These are phyloP conservation scores for Cocos nucifera DNA, from an alignment of 176 grass and related monocot genomes.

Conservation along the genomic window DNA sequence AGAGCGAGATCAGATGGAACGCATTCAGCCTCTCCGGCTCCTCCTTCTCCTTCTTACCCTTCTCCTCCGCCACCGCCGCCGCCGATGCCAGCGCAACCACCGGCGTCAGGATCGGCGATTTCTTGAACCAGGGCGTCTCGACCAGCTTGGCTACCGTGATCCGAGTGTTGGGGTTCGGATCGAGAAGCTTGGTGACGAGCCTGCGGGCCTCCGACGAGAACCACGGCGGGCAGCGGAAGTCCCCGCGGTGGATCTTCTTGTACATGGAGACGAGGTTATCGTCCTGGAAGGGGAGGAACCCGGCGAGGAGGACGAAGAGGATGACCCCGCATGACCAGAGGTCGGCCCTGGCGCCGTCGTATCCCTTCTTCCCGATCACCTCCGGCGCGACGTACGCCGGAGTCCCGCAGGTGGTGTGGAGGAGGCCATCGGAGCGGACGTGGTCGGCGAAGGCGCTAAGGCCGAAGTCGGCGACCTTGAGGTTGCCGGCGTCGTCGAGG, in stretches of 20 bases:
- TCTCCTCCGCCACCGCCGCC: neutral
- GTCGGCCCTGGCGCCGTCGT: constrained; percentile 47
- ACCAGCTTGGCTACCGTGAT: constrained; percentile 23
- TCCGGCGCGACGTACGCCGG: constrained; percentile 41
- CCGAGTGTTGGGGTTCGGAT: constrained; percentile 31
- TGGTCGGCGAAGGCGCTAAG: constrained; percentile 33
- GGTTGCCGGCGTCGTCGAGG: constrained; percentile 36
- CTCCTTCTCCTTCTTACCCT: neutral
- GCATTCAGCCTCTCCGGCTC: constrained; percentile 36
- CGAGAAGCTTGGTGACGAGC: constrained; percentile 28
- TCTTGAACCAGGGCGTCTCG: constrained; percentile 32
- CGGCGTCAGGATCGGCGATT: neutral
- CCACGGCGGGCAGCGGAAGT: constrained; percentile 31
- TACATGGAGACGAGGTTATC: constrained; percentile 46
- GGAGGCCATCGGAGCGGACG: constrained; percentile 29
- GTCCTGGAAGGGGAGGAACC: constrained; percentile 31
- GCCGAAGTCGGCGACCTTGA: constrained; percentile 46
- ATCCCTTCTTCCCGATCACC: constrained; percentile 37
- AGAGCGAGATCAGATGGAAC: constrained; percentile 41
- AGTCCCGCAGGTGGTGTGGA: constrained; percentile 45
- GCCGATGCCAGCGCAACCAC: neutral
- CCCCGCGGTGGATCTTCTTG: constrained; percentile 36
- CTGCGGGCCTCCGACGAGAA: constrained; percentile 24
- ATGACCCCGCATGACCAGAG: constrained; percentile 52
- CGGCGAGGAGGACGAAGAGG: constrained; percentile 49